Evolutionary conservation across 2,329 filamentous ascomycete genomes (phyloP), one percentile per base, ranked within the genome.

Genomic region (Phaeoacremonium minimum): DNA sequence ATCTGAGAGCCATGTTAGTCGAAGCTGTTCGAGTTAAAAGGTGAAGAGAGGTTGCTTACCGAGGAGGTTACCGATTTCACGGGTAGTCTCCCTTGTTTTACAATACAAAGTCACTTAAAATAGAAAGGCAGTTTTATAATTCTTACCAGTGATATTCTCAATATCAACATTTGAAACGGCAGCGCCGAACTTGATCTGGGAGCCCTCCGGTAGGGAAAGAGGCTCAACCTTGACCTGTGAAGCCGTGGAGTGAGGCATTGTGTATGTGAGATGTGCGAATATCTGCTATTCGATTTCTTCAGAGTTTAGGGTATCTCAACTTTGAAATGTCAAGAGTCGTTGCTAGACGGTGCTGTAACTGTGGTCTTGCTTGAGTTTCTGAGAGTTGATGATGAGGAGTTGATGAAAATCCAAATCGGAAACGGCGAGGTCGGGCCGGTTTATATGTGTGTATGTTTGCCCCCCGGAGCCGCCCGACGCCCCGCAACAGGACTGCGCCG

Each of bases 121-220:
- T 32, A 51, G 32, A 49, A 28, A 26, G 22, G 38, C 26, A 33
- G 36, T 28, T 30, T 30, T 16, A 15, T 38, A 18, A 15, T 15
- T 57, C 71, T 66, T 71, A 81, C 77, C 75, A 35, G 67, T 74
- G 31, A 86, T 59, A 36, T 75, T 73, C 50, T 85, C 77, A 28
- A 85, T 59, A 47, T 84, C 70, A 26, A 73, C 63, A 31, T 78
- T 74, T 26, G 65, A 61, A 43, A 84, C 65, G 17, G 73, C 54
- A 8, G 77, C 80, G 2, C 82, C 82, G 38, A 86, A 82, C 50
- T 79, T 66, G 41, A 79, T 60, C 12, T 43, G 49, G 16, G 67
- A 68, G 28, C 53, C 56, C 30, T 56, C 45, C 4, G 59, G 46
- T 17, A 55, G 38, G n/a, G 46, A 28, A n/a, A 71, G 49, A 8